Base-by-base conservation (phyloP, 345 rosid genomes). In the Murraya koenigii region DNA sequence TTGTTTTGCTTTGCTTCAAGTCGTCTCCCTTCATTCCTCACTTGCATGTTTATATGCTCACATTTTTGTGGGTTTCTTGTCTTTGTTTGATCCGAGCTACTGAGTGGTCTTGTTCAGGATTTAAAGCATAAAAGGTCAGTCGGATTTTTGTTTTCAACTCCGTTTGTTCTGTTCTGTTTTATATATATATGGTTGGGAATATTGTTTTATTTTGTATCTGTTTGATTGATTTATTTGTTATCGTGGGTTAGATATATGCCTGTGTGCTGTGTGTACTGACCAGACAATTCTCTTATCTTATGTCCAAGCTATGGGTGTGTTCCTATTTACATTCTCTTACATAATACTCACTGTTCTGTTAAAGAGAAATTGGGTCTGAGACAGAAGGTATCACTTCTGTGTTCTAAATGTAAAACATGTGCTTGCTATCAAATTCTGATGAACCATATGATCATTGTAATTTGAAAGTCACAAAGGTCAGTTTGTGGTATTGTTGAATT, bases 21-120 rank as follows among this genome's bases (percentile, higher is more conserved):
- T 25, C 77, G 64, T 73, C 17, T 33, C 38, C 49, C 49, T 13
- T 13, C 79, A 56, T 80, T 36, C 38, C 38, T 38, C 56, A 17
- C 56, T 52, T 52, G 56, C 7, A 4, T 32, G 52, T 36, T 35
- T 56, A 64, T 49, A 47, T n/a, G 25, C 47, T 64, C 70, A 4
- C 69, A 36, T 66, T 54, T 39, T 55, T n/a, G 54, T 76, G 65
- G 64, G 65, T 35, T 76, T 55, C 35, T 52, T 32, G 33, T 64
- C 62, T 66, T 49, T 33, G 39, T 6, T 44, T 35, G 65, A 66
- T 38, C 72, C 67, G 65, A 67, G 26, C 30, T 20, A 15, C 30
- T 22, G 56, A 52, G 56, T 1, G 56, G 26, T 25, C 14, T 35
- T 65, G 26, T 35, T 65, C 3, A 10, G 36, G 69, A 11, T 17